Evolutionary conservation across 1,139 yeast species (phyloP).

Genomic region (Pichia cactophila): DNA sequence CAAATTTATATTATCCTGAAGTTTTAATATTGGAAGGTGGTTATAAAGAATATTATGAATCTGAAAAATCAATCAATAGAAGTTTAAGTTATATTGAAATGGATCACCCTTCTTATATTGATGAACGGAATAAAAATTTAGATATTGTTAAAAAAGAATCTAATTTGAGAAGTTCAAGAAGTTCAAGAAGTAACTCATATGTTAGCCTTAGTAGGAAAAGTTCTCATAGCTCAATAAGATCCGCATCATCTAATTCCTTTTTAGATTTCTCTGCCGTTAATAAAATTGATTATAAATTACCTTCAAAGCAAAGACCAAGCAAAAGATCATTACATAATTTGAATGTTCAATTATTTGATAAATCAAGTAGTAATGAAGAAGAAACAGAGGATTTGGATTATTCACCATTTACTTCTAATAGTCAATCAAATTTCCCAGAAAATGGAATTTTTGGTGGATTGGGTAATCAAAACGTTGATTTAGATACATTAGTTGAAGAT

Average conservation of each 20-base stretch:
- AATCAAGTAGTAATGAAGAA: conserved; percentile 1
- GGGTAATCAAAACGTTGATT: conserved; percentile 17
- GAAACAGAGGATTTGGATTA: not conserved
- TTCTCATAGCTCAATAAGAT: conserved; percentile 12
- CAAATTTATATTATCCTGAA: conserved; percentile 78
- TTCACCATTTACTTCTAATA: conserved; percentile 3
- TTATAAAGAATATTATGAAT: conserved; percentile 65
- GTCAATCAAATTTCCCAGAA: not conserved
- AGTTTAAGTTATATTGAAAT: conserved; percentile 82
- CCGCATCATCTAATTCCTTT: conserved; percentile 5
- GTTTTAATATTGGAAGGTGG: conserved; percentile 87
- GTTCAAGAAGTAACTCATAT: conserved; percentile 8
- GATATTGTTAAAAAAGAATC: conserved; percentile 54
- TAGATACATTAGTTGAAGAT: conserved; percentile 20
- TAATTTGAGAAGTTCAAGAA: conserved; percentile 10
- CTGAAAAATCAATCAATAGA: conserved; percentile 18
- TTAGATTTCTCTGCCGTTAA: conserved; percentile 12
- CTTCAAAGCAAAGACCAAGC: conserved; percentile 5
- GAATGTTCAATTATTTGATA: not conserved
- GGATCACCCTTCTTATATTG: conserved; percentile 67
- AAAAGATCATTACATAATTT: conserved; percentile 5
- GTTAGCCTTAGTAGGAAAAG: conserved; percentile 11
- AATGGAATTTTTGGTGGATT: conserved; percentile 15
- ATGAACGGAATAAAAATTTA: conserved; percentile 66
- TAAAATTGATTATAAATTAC: conserved; percentile 8